phyloP scores from a whole-genome alignment of 2,329 filamentous ascomycete genomes.

The Xylaria sp. region DNA sequence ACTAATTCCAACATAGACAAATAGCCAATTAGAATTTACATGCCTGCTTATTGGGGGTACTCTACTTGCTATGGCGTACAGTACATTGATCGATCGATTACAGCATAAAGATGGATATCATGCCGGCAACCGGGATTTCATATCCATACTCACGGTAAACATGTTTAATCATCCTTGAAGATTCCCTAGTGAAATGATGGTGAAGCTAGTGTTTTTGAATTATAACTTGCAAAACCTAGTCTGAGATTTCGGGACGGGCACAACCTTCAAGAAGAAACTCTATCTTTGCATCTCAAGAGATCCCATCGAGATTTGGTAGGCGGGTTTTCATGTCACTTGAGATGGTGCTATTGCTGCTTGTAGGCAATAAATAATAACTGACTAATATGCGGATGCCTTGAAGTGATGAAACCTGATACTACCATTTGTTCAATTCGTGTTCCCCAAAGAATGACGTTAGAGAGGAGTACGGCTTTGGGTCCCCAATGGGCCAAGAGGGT shows the following conservation, averaged over 20 bases:
- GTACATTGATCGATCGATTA: neutral
- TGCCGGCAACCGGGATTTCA: neutral
- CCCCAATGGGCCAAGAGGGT: constrained; percentile 7
- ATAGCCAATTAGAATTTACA: neutral
- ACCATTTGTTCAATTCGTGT: constrained; percentile 10
- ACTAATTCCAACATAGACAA: neutral
- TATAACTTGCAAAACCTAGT: neutral
- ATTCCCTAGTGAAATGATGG: no score
- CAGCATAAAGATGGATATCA: neutral
- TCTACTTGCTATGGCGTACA: neutral
- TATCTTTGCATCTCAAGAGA: neutral
- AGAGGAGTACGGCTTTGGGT: constrained; percentile 13
- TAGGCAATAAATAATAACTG: neutral
- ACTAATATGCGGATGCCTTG: neutral
- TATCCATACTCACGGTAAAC: no score
- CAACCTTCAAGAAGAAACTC: neutral
- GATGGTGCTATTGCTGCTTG: neutral
- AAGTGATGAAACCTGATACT: neutral
- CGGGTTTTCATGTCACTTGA: neutral
- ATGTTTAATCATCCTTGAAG: neutral
- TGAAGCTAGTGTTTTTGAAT: neutral
- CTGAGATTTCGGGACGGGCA: neutral
- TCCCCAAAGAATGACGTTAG: constrained; percentile 34
- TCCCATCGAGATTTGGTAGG: neutral
- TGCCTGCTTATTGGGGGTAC: neutral